Base-by-base conservation (phyloP, 2,329 filamentous ascomycete genomes). In the Capronia americana region DNA sequence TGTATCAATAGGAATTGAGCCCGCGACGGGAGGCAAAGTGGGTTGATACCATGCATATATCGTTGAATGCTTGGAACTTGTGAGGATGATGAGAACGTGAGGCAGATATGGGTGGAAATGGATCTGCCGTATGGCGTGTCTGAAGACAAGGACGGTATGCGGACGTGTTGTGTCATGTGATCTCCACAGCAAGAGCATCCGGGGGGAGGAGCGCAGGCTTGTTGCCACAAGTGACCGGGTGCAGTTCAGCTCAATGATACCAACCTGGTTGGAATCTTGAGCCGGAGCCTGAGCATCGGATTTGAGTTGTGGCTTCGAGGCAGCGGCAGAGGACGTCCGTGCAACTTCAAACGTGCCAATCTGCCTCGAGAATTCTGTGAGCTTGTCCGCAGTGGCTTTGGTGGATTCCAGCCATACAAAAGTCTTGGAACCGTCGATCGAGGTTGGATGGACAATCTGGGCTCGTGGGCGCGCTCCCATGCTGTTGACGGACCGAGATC, bases 321-420 rank as follows among this genome's bases (percentile, higher is more conserved):
- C 56, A 53, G 20, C 7, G 26, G n/a, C 24, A 23, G 57, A 46
- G 11, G 46, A 30, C 8, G 30, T n/a, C n/a, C 46, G 8, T 6
- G 44, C 56, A 14, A 60, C 58, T 32, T 66, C 69, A 57, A 71
- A 67, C 5, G 57, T 54, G n/a, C 60, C 58, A 11, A 64, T 64
- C 24, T 69, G 62, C 8, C 69, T 51, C 6, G 46, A 54, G 56
- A 70, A 72, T 11, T 23, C 12, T 24, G 54, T 41, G 20, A 59
- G n/a, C 10, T 51, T 50, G 8, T 55, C 44, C 24, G 23, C 44
- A 6, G 41, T 50, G 4, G 48, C 11, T 6, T 14, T 41, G 48
- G 23, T 41, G 4, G 55, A 57, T 30, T 72, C 70, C 46, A 71
- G 69, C 71, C 71, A 72, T 41, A 70, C 55, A 46, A 63, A 38